Percentiles rank a stretch among this genome's conserved stretches.
These are phyloP conservation scores for Pseudogymnoascus sp. DNA, from an alignment of 2,329 filamentous ascomycete genomes.

Conservation along the genomic window DNA sequence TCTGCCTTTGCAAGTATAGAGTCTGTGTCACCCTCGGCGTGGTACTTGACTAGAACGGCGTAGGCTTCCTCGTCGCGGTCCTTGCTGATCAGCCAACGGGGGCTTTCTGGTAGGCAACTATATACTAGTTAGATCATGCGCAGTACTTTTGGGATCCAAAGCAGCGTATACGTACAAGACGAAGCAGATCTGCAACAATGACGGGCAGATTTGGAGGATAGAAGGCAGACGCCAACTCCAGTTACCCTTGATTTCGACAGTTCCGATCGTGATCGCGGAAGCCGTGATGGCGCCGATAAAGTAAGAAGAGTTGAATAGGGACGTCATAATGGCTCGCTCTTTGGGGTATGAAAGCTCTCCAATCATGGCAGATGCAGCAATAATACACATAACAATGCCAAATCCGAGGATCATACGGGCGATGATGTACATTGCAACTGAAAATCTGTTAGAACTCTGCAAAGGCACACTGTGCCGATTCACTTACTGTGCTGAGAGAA, in stretches of 20 bases:
- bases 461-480: background rate
- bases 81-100: slow-evolving; percentile 50
- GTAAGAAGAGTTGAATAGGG: slow-evolving; percentile 49
- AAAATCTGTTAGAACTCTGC: background rate
- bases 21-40: slow-evolving; percentile 45
- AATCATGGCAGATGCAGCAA: slow-evolving; percentile 46
- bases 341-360: slow-evolving; percentile 50
- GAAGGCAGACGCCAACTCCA: slow-evolving; percentile 39
- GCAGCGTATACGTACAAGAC: slow-evolving; percentile 20
- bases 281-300: slow-evolving; percentile 41
- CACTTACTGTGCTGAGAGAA: slow-evolving; percentile 33
- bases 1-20: slow-evolving; percentile 52
- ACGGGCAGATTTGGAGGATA: slow-evolving; percentile 33
- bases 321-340: slow-evolving; percentile 46
- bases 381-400: slow-evolving; percentile 46
- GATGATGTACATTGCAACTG: slow-evolving; percentile 46
- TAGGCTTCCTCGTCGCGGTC: slow-evolving; percentile 52
- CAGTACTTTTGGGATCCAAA: background rate
- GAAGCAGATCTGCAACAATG: slow-evolving; percentile 21
- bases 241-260: slow-evolving; percentile 34
- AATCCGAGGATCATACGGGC: slow-evolving; percentile 48
- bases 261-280: slow-evolving; percentile 38
- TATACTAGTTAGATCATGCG: background rate
- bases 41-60: slow-evolving; percentile 44
- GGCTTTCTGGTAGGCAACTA: slow-evolving; percentile 47